Conservation (phyloP, 2,329 filamentous ascomycete species). For the Spiromastix sp. region DNA sequence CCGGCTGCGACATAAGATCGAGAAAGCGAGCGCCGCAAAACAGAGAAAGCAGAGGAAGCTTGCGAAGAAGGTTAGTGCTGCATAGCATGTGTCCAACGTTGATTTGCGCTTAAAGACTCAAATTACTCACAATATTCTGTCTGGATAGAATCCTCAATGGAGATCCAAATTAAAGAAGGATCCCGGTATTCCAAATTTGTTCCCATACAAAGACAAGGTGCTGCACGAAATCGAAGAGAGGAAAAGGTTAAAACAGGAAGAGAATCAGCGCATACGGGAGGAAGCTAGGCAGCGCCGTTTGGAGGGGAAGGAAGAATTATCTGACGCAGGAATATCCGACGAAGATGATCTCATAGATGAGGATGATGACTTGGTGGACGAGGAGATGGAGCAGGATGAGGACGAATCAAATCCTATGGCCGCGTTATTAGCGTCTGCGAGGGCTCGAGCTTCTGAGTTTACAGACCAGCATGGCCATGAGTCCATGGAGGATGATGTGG, state of each 20-base stretch:
- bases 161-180: conserved; percentile 92
- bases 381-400: conserved; percentile 49
- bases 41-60: conserved; percentile 81
- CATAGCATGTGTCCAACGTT: not conserved
- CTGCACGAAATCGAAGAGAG: conserved; percentile 90
- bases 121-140: not conserved
- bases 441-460: conserved; percentile 65
- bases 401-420: conserved; percentile 80
- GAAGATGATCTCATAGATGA: conserved; percentile 24
- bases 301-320: conserved; percentile 21
- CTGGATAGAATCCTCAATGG: conserved; percentile 76
- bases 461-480: conserved; percentile 55
- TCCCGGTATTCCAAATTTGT: conserved; percentile 91
- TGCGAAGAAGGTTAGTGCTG: conserved; percentile 59
- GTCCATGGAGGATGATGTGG: conserved; percentile 47
- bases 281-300: conserved; percentile 43
- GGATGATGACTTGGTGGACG: conserved; percentile 39
- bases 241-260: conserved; percentile 69
- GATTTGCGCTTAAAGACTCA: not conserved
- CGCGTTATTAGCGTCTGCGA: conserved; percentile 75
- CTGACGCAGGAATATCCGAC: conserved; percentile 21
- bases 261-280: conserved; percentile 60
- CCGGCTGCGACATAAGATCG: conserved; percentile 87
- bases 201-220: conserved; percentile 94
- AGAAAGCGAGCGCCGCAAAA: conserved; percentile 84